These are phyloP conservation scores for Chrysoporthe austroafricana DNA, from an alignment of 2,329 filamentous ascomycete genomes.

Conservation along the genomic window DNA sequence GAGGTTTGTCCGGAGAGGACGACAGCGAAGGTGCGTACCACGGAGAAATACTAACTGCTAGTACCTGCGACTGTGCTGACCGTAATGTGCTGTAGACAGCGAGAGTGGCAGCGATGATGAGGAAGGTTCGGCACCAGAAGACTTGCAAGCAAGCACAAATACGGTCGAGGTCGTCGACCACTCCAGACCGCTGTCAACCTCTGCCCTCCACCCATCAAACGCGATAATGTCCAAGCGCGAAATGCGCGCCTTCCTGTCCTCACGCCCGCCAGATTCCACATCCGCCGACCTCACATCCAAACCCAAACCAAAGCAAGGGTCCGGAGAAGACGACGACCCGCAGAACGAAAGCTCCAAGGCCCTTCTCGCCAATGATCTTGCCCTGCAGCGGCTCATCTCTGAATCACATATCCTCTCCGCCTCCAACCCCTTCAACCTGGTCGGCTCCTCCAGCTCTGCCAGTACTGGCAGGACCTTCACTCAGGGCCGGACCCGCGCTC, in stretches of 20 bases:
- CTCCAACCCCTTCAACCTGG: constrained; percentile 50
- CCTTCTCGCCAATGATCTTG: constrained; percentile 89
- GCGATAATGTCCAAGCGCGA: constrained; percentile 66
- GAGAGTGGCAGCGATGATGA: constrained; percentile 33
- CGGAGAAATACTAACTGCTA: constrained; percentile 1
- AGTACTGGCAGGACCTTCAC: constrained; percentile 47
- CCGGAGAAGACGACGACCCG: constrained; percentile 37
- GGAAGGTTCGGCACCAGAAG: constrained; percentile 31
- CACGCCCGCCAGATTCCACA: constrained; percentile 48
- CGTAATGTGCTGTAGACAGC: constrained; percentile 32
- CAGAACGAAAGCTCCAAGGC: constrained; percentile 63
- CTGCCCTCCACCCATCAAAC: constrained; percentile 35
- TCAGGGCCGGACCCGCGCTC: constrained; percentile 74
- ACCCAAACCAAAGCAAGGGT: constrained; percentile 11
- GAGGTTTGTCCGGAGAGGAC: constrained; percentile 62
- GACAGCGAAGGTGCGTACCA: constrained; percentile 35
- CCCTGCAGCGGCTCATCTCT: constrained; percentile 83
- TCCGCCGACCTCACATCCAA: constrained; percentile 28
- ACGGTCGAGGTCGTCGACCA: constrained; percentile 67
- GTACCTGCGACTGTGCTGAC: constrained; percentile 24
- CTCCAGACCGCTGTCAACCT: constrained; percentile 41
- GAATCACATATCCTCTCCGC: constrained; percentile 85
- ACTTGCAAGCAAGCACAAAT: constrained; percentile 28
- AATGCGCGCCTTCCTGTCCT: constrained; percentile 78
- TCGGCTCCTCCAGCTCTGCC: constrained; percentile 44